phyloP scores from a whole-genome alignment of 2,329 filamentous ascomycete species.

The Trichoderma endophyticum region DNA sequence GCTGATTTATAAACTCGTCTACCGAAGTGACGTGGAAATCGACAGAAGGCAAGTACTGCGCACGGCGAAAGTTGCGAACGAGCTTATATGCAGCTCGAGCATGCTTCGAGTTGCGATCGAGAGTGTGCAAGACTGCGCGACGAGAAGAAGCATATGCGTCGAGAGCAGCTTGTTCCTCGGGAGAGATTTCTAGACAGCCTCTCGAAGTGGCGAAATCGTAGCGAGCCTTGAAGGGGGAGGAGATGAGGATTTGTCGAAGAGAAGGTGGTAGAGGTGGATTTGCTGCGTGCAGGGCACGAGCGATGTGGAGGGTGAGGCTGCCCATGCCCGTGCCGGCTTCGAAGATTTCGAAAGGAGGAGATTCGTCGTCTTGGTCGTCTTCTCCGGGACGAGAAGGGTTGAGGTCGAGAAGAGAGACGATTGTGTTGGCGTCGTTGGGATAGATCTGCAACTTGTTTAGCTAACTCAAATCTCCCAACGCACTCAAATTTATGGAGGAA shows the following conservation, averaged over 20 bases:
- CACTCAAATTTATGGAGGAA: too few relatives aligned
- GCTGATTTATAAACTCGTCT: conserved; percentile 57
- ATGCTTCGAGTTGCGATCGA: conserved; percentile 63
- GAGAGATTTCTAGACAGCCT: conserved; percentile 28
- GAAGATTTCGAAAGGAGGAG: conserved; percentile 65
- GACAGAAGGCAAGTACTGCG: conserved; percentile 66
- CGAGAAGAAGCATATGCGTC: conserved; percentile 50
- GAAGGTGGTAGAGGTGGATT: conserved; percentile 53
- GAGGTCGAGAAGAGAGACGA: conserved; percentile 73
- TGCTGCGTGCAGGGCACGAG: conserved; percentile 70
- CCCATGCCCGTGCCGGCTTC: conserved; percentile 87
- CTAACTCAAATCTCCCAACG: not conserved
- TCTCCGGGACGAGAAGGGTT: conserved; percentile 50
- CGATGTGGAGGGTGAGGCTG: conserved; percentile 70
- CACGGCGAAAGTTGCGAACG: conserved; percentile 64
- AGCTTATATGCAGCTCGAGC: conserved; percentile 62
- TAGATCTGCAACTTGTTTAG: conserved; percentile 46
- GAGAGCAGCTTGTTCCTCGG: conserved; percentile 35
- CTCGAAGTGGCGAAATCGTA: conserved; percentile 17
- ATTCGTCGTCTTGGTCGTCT: conserved; percentile 28
- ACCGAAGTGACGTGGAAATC: conserved; percentile 72
- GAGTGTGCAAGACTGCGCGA: conserved; percentile 68
- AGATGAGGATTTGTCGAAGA: conserved; percentile 34
- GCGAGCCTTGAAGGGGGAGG: conserved; percentile 24
- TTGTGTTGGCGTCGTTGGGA: conserved; percentile 69